A percentile compares a stretch with the other conserved stretches of the same genome.
Conservation (phyloP, 2,329 filamentous ascomycete genomes). For the Pyrenochaeta sp. region DNA sequence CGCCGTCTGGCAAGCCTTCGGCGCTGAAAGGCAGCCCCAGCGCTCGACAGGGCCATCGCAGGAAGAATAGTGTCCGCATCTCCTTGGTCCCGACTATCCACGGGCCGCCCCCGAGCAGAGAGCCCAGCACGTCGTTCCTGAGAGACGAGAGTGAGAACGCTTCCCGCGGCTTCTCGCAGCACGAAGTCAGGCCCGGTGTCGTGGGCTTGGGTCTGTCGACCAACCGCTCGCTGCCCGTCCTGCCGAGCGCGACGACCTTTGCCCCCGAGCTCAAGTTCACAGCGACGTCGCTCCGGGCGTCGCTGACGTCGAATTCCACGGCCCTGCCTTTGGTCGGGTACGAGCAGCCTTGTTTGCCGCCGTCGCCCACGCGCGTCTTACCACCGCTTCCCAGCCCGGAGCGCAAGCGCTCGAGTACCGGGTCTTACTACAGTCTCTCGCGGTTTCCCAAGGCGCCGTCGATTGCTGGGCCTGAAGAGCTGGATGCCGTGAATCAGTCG, state of each 20-base stretch:
- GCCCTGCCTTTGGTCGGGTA: conserved; percentile 47
- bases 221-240: conserved; percentile 29
- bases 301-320: conserved; percentile 51
- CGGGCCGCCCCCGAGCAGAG: conserved; percentile 46
- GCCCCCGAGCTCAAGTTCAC: conserved; percentile 46
- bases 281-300: conserved; percentile 44
- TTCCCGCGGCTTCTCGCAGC: conserved; percentile 17
- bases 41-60: conserved; percentile 52
- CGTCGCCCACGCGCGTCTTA: conserved; percentile 20
- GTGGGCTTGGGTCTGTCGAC: conserved; percentile 22
- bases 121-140: conserved; percentile 45
- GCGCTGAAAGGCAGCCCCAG: conserved; percentile 55
- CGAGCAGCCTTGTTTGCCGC: conserved; percentile 31
- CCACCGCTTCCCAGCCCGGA: conserved; percentile 16
- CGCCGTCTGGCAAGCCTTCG: conserved; percentile 48
- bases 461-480: conserved; percentile 73
- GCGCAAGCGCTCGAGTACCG: conserved; percentile 32
- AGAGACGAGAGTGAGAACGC: conserved; percentile 51
- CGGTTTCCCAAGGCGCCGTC: conserved; percentile 78
- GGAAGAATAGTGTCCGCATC: conserved; percentile 56
- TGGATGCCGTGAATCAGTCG: conserved; percentile 54
- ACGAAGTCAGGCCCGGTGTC: conserved; percentile 11
- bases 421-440: conserved; percentile 46
- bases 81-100: conserved; percentile 53
- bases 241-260: conserved; percentile 41